Base-by-base conservation (phyloP, 352 stramenopile genomes). In the Globisporangium canariense region DNA sequence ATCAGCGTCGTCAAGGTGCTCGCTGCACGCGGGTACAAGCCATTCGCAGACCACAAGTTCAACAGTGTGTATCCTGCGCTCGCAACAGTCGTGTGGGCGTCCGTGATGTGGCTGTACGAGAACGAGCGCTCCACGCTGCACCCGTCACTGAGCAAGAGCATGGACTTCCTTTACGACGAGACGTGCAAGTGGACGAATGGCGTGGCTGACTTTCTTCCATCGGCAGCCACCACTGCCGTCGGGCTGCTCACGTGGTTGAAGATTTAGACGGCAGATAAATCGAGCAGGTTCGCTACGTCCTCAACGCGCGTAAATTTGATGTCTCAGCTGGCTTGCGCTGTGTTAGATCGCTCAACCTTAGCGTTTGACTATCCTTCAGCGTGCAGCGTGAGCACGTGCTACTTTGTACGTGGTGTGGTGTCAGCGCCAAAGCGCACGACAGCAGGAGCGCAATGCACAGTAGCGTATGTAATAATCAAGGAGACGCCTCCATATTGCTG, bases 141-240 rank as follows among this genome's bases (percentile, higher is more conserved):
- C 62, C 71, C 83, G 40, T 94, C 86, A 46, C 76, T 96, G 45
- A 79, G 80, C 47, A 89, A 86, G 72, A 95, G 86, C 69, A 96
- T 96, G 88, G 82, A 95, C 54, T 96, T 91, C 67, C 73, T 95
- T 13, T 96, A 96, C 74, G 81, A 93, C 65, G 81, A 95, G 62
- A 91, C 86, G 28, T 94, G 88, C 50, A 76, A 71, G 59, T 94
- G 82, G 86, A 73, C 79, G 45, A 69, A 81, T 53, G 80, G 83
- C 1, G 16, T 94, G 38, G 65, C 72, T 36, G 88, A 96, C 60
- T 94, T 95, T 53, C 66, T 95, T 28, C 88, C 88, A 40, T 94
- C 85, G 20, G 85, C 88, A 1, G 83, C 75, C 32, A 94, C 83
- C 8, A 76, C 79, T 14, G 79, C 78, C 49, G 73, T 94, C 36